Evolutionary conservation across 768 basidiomycete genomes (phyloP), one percentile per base, ranked within the genome.

Genomic region (Gelatoporia subvermispora): DNA sequence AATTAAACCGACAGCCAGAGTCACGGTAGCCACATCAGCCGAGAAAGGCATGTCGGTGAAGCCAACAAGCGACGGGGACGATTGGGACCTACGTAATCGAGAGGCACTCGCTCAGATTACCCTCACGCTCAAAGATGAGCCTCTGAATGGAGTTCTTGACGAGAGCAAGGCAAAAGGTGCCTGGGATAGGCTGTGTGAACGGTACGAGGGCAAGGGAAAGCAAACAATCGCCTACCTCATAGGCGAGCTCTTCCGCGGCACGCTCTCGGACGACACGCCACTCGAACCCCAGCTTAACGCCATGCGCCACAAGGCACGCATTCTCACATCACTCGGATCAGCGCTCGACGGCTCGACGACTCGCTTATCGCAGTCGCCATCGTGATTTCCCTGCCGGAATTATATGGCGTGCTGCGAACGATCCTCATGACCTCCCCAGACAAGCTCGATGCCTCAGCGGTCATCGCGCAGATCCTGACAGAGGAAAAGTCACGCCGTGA

Each of bases 151-250:
- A 17, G 58, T 64, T 11, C 38, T 61, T 17, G 47, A 55, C 43
- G 22, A 44, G 1, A 39, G 3, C 11, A 38, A 44, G 8, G 50
- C 59, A 13, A 49, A 38, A 23, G 55, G 57, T 21, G 50, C 43
- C 21, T 62, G 59, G 62, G 56, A 49, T 3, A 58, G 58, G 50
- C 50, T 62, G 0, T 22, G 31, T 17, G 34, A 44, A 21, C 41
- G 41, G 1, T 64, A 61, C 44, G 50, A 64, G 41, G 60, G 63
- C 0, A 57, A 54, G 47, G 56, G 55, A 8, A 47, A 58, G 18
- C 58, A 60, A 23, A 57, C 51, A n/a, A 51, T 56, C 10, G 60
- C 59, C 8, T 58, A 59, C 41, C 52, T 60, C 2, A 59, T 62
- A 16, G 46, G 55, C 21, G 51, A 62, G 36, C 48, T 62, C 15